Percentiles rank a stretch among this genome's conserved stretches.
phyloP scores from a whole-genome alignment of 2,329 filamentous ascomycete species.

The Zalaria sp. region DNA sequence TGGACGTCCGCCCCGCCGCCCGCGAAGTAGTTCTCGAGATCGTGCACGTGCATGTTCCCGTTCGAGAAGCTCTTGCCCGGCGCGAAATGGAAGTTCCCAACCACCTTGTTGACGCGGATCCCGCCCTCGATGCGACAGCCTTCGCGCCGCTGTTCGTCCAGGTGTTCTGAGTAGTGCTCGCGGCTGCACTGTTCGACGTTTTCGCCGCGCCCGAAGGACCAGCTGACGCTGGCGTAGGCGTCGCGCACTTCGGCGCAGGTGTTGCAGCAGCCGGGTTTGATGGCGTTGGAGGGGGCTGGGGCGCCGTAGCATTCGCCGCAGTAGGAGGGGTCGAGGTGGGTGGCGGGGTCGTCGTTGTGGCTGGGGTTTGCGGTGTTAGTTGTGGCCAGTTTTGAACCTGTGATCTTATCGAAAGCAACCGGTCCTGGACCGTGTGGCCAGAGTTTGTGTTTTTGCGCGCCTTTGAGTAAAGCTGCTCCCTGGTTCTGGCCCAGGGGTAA shows the following conservation, averaged over 20 bases:
- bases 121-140: slow-evolving; percentile 89
- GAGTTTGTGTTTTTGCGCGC: no score
- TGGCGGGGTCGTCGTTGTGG: slow-evolving; percentile 52
- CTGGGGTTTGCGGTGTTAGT: slow-evolving; percentile 21
- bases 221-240: slow-evolving; percentile 76
- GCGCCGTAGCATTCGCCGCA: slow-evolving; percentile 92
- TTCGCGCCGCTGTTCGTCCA: slow-evolving; percentile 78
- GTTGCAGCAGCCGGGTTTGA: slow-evolving; percentile 85
- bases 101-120: slow-evolving; percentile 92
- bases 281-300: slow-evolving; percentile 51
- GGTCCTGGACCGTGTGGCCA: no score
- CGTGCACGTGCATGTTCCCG: slow-evolving; percentile 94
- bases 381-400: no score
- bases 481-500: no score
- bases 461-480: neutral
- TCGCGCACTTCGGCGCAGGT: slow-evolving; percentile 95
- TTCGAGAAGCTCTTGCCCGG: slow-evolving; percentile 93
- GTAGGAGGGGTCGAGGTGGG: slow-evolving; percentile 80
- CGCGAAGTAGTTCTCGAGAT: slow-evolving; percentile 89
- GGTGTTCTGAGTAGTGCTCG: slow-evolving; percentile 81
- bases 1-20: slow-evolving; percentile 47
- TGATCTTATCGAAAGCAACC: no score
- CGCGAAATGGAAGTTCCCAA: slow-evolving; percentile 97
- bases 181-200: slow-evolving; percentile 89
- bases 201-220: slow-evolving; percentile 89